Base-by-base conservation (phyloP, 2,329 filamentous ascomycete genomes). In the Xylariaceae sp. region DNA sequence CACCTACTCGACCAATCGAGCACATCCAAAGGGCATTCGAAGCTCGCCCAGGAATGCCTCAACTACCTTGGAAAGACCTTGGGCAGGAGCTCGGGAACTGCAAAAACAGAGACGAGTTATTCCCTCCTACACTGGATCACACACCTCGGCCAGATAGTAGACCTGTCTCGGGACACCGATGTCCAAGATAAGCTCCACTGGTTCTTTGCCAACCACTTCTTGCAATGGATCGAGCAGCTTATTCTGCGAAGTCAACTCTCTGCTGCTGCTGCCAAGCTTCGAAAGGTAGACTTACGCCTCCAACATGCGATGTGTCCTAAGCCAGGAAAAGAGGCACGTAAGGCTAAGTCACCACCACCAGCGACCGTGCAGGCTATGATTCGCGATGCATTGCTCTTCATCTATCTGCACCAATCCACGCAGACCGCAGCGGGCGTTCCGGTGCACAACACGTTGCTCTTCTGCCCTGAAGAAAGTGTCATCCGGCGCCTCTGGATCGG, bases 101-200 rank as follows among this genome's bases (percentile, higher is more conserved):
- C 2, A 15, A 35, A 2, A n/a, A 2, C 18, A 1, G 34, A 6
- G 49, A 13, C 23, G 2, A 35, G 23, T 30, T 51, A 51, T 51
- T 51, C 49, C 34, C 49, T 51, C 13, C 35, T 51, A 35, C 49
- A 51, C 49, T 51, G 49, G 49, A 35, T 51, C 49, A 35, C 49
- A 15, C 49, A 51, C 23, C 18, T 51, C 11, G 49, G 18, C 23
- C 30, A 37, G 23, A 37, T 51, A 51, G 11, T n/a, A 34, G 49
- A 51, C 13, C 49, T 10, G n/a, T 34, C 49, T 37, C 23, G 35
- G 2, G 49, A 51, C 23, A 37, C 23, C 30, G 49, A 37, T 23
- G 4, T 51, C 13, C 49, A 35, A 51, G 49, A 51, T 8, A 37
- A 51, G 23, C 10, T 51, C 8, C 18, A 51, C 49, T 37, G 23